Conservation (phyloP, 2,329 filamentous ascomycete genomes). For the Septoria petroselini region DNA sequence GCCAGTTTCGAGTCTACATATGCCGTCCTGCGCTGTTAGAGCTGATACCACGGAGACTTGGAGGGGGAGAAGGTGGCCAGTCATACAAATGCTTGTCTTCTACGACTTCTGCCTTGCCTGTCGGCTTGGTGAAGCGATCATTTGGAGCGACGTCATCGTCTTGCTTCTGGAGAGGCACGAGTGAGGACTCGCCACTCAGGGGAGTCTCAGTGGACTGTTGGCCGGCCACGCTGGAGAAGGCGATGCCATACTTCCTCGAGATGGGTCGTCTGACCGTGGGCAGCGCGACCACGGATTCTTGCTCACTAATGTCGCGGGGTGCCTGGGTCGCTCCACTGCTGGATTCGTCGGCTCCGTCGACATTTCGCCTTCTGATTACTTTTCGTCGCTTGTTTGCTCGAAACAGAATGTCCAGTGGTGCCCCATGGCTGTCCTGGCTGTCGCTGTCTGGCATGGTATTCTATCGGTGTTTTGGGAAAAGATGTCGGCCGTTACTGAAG, state of each 20-base stretch:
- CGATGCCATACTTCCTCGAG: conserved; percentile 33
- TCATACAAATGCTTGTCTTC: conserved; percentile 77
- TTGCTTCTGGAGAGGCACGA: conserved; percentile 19
- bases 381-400: conserved; percentile 52
- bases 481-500: too few relatives aligned
- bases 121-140: conserved; percentile 68
- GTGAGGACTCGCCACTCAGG: conserved; percentile 9
- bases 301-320: not conserved
- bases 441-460: conserved; percentile 8
- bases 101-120: conserved; percentile 62
- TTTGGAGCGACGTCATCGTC: conserved; percentile 37
- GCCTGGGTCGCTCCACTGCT: conserved; percentile 1
- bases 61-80: conserved; percentile 9
- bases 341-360: conserved; percentile 29
- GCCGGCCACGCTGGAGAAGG: conserved; percentile 26
- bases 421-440: conserved; percentile 1
- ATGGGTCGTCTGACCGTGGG: conserved; percentile 19
- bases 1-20: conserved; percentile 80
- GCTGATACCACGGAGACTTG: conserved; percentile 23
- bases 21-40: conserved; percentile 75
- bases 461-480: too few relatives aligned
- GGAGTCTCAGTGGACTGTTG: not conserved
- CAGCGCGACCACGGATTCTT: not conserved
- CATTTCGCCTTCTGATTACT: conserved; percentile 47
- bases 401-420: conserved; percentile 39